A percentile compares a stretch with the other conserved stretches of the same genome.
Conservation (phyloP, 768 basidiomycete genomes). For the Leccinum fibrillosum region DNA sequence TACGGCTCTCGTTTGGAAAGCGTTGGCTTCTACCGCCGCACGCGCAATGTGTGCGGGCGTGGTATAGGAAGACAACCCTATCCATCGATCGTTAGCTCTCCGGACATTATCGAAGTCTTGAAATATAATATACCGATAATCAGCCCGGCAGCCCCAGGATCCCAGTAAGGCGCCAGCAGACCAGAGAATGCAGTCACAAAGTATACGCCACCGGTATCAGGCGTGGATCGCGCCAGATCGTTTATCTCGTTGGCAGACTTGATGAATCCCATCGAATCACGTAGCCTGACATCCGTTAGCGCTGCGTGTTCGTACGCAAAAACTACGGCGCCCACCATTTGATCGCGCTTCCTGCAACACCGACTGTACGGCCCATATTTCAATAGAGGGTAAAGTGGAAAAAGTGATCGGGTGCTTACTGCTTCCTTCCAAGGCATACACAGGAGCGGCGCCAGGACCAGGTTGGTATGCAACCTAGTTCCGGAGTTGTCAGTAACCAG, state of each 20-base stretch:
- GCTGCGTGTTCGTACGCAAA: background rate
- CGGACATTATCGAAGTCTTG: too few relatives aligned
- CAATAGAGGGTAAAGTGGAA: background rate
- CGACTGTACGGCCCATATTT: conserved; percentile 46
- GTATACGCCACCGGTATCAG: conserved; percentile 84
- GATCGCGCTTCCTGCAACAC: conserved; percentile 92
- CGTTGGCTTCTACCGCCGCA: conserved; percentile 93
- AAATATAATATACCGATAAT: conserved; percentile 60
- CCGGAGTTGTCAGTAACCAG: background rate
- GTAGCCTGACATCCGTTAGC: conserved; percentile 50
- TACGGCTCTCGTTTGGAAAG: conserved; percentile 93
- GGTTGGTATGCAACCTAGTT: conserved; percentile 84
- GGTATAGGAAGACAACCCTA: conserved; percentile 82
- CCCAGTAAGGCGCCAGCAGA: conserved; percentile 97
- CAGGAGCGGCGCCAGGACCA: conserved; percentile 69
- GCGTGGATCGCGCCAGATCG: conserved; percentile 69
- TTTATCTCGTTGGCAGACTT: conserved; percentile 81
- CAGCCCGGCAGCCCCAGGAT: conserved; percentile 82
- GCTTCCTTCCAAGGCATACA: conserved; percentile 93
- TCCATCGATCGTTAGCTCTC: background rate
- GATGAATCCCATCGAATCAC: conserved; percentile 88
- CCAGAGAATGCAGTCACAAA: conserved; percentile 98
- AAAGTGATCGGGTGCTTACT: conserved; percentile 49
- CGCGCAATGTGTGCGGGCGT: conserved; percentile 91
- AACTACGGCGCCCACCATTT: conserved; percentile 58